Evolutionary conservation across 805 yeast genomes (phyloP), one percentile per base, ranked within the genome.

Genomic region (Brettanomyces nanus): DNA sequence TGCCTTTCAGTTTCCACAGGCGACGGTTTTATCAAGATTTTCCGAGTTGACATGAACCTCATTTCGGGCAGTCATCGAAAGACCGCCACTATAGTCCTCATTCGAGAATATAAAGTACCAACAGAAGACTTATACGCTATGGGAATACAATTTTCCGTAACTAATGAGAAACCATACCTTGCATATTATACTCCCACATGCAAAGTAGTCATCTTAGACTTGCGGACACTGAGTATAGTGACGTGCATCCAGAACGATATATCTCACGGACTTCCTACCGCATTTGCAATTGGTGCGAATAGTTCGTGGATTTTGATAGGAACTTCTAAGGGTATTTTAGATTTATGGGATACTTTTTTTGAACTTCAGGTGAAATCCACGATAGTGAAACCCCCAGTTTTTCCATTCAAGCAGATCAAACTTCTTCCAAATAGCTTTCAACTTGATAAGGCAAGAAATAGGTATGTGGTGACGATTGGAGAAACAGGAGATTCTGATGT

Each of bases 261-360:
- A 1, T 59, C 68, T 2, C 80, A 77, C 59, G 98, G 97, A 0
- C 59, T 73, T 2, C 71, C 80, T 0, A 70, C 77, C 0, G 60
- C 80, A 14, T 73, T 86, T 49, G 66, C 74, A 1, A 58, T 82
- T 18, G 82, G 80, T 38, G 56, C 61, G 0, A 60, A 66, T 13
- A 56, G 53, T 27, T 61, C 71, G 4, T 85, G 95, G 85, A 53
- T 85, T 1, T 54, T 85, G 6, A 53, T 81, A 2, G 97, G 96
- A 0, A 85, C 96, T 0, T 62, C 73, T 0, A 71, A 70, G 28
- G 97, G 97, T 1, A 62, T 80, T 1, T 53, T 92, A 22, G 78
- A 77, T 45, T 58, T 90, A 13, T 87, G 95, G 95, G 96, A 87
- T 55, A 46, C 84, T 26, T 63, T 94, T 38, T 85, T 86, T 54